A percentile compares a stretch with the other conserved stretches of the same genome.
These are phyloP conservation scores for Trifolium pratense DNA, from an alignment of 306 rosid species.

Conservation along the genomic window DNA sequence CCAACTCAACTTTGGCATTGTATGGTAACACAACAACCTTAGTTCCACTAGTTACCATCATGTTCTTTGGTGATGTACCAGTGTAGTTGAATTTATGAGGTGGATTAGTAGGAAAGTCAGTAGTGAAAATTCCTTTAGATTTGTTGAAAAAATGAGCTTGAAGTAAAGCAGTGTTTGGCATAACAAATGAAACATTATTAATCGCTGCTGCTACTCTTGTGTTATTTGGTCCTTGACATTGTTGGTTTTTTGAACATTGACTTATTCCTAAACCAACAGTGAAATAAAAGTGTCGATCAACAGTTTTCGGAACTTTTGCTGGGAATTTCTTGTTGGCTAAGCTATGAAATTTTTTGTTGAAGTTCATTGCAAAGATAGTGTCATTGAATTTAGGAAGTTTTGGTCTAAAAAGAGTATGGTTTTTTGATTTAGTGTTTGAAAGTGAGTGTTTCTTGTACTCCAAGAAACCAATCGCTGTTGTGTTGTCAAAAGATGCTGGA, in stretches of 20 bases:
- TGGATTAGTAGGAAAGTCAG: conserved; percentile 72
- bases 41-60: conserved; percentile 56
- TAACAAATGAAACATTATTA: conserved; percentile 73
- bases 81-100: conserved; percentile 68
- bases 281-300: conserved; percentile 61
- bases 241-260: conserved; percentile 55
- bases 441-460: conserved; percentile 50
- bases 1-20: conserved; percentile 65
- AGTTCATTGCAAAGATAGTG: conserved; percentile 56
- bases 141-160: conserved; percentile 73
- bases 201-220: conserved; percentile 56
- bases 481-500: conserved; percentile 69
- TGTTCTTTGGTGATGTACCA: conserved; percentile 67
- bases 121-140: conserved; percentile 62
- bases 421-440: conserved; percentile 36
- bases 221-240: conserved; percentile 71
- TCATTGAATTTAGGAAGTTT: conserved; percentile 65
- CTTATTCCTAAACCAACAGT: conserved; percentile 64
- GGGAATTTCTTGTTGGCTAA: conserved; percentile 59
- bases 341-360: conserved; percentile 56
- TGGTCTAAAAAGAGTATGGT: conserved; percentile 56
- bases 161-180: conserved; percentile 67
- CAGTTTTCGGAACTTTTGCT: conserved; percentile 63
- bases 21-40: conserved; percentile 59
- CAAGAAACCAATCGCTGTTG: conserved; percentile 67